Evolutionary conservation across 2,329 filamentous ascomycete species (phyloP), one percentile per base, ranked within the genome.

Genomic region (Tricladium varicosporioides): DNA sequence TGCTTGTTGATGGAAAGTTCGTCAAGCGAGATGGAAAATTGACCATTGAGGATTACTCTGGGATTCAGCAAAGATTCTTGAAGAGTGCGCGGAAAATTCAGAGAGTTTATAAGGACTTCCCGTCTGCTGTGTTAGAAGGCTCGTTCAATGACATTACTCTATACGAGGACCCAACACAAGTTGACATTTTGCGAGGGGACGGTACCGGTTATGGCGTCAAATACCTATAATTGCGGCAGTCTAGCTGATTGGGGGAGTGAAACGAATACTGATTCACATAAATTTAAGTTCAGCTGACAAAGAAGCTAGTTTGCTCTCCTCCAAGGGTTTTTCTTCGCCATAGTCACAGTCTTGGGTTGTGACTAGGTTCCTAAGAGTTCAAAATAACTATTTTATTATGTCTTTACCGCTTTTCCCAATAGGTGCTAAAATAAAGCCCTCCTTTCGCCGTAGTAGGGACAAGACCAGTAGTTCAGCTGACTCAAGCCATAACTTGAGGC

Each of bases 1-100:
- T 78, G n/a, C 71, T 78, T 52, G 69, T 78, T 2, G 70, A 76
- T 63, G 75, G 75, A 1, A 51, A 70, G 2, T 53, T 77, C 13
- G 68, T 71, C 52, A 77, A 78, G 63, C 54, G 59, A 13, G 62
- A 57, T 33, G 51, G 51, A 11, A 53, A 47, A 16, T 16, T 53
- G 58, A n/a, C 70, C 69, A 8, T 48, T 22, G 33, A 53, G 19
- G 19, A 44, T 15, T 45, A 48, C 19, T 9, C 9, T 8, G 22
- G 14, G 2, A 16, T 48, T 36, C 33, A 40, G 43, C 19, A 47
- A 27, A 31, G 51, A n/a, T 53, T 53, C 47, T 15, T 47, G 51
- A 13, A 13, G 15, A 48, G 43, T 36, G 45, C 50, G 8, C 9
- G 19, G 18, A 43, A 36, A 7, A 44, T 52, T n/a, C 50, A 52